Base-by-base conservation (phyloP, 805 yeast species). In the Wickerhamiella nectarea region DNA sequence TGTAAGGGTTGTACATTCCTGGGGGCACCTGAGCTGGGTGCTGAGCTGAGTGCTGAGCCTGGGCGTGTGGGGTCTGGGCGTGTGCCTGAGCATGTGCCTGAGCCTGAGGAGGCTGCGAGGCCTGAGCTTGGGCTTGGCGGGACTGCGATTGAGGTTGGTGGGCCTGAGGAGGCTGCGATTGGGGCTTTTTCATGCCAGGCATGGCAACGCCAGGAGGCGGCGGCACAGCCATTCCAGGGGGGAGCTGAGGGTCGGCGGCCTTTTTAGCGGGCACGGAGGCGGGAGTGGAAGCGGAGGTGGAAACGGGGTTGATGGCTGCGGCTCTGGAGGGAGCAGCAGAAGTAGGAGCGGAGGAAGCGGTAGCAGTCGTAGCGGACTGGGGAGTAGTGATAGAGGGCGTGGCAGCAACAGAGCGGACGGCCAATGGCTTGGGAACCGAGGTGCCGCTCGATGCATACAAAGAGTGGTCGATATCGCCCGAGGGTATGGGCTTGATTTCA, bases 401-500 rank as follows among this genome's bases (percentile, higher is more conserved):
- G 17, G 41, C 9, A 11, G 41, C 8, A 4, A 18, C 28, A 8
- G 17, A 38, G 21, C 22, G 36, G 6, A 38, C 72, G 55, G 82
- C 82, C 71, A 84, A 80, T n/a, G 95, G 95, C 59, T 77, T 76
- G 56, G 96, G 96, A 46, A 86, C 81, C 41, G 74, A 71, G 8
- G 14, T 28, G 19, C 51, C 44, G 17, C 48, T 50, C 37, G 87
- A 89, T 43, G 87, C 97, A 58, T 91, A 91, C 53, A 91, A 71
- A 11, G 80, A 71, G 63, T 76, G 79, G 66, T 91, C 97, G 56
- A 91, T 91, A 41, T 76, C 75, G n/a, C 85, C 78, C 14, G 31
- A 28, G 31, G 98, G 98, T 53, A 91, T 91, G 48, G 97, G 95
- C 60, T 83, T 84, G 63, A 91, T 91, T 60, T 91, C 97, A 15